Conservation (phyloP, 2,329 filamentous ascomycete species). For the Phaeophleospora eucalypticola region DNA sequence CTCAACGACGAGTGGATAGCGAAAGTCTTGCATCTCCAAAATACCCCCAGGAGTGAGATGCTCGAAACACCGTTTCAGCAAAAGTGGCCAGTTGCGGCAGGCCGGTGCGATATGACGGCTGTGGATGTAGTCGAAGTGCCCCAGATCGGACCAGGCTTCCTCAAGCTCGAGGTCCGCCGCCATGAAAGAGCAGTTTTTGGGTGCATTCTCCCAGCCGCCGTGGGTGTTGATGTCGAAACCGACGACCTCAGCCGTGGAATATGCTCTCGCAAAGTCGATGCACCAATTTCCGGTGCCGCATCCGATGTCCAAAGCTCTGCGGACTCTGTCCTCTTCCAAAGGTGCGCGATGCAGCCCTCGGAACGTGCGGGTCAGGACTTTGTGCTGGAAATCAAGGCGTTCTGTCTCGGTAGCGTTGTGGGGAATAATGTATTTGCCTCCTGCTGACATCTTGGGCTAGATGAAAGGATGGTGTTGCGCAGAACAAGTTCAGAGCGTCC, state of each 20-base stretch:
- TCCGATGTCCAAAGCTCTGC: constrained; percentile 4
- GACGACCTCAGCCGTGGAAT: not conserved
- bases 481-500: no score
- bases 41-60: no score
- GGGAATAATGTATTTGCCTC: constrained; percentile 3
- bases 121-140: constrained; percentile 3
- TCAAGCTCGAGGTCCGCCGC: not conserved
- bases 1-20: no score
- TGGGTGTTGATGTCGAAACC: constrained; percentile 1
- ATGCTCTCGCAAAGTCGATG: constrained; percentile 2
- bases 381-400: constrained; percentile 6
- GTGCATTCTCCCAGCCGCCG: not conserved
- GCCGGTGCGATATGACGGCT: not conserved
- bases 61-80: no score
- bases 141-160: not conserved
- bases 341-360: constrained; percentile 3
- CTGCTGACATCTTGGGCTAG: no score
- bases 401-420: constrained; percentile 1
- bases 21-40: no score
- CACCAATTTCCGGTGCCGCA: constrained; percentile 7
- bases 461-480: no score
- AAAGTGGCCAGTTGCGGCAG: no score
- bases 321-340: not conserved
- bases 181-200: not conserved
- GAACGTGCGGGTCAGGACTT: constrained; percentile 3